phyloP scores from a whole-genome alignment of 164 flowering plant genomes.

The Tetracentron sinense region DNA sequence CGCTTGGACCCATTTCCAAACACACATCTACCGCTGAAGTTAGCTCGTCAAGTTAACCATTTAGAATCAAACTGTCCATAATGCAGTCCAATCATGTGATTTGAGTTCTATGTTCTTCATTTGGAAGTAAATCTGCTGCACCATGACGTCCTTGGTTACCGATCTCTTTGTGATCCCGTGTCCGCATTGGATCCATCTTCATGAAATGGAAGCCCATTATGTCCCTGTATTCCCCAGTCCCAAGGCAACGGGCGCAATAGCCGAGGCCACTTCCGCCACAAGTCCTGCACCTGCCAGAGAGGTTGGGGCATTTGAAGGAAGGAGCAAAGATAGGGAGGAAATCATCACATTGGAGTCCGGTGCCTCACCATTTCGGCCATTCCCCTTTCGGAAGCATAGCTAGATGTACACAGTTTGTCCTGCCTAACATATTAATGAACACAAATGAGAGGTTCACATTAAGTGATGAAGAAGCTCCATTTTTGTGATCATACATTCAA shows the following conservation, averaged over 20 bases:
- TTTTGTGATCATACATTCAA: too few relatives aligned
- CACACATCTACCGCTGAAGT: too few relatives aligned
- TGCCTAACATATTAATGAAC: slow-evolving; percentile 33
- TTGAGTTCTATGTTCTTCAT: neutral
- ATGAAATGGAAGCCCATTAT: slow-evolving; percentile 79
- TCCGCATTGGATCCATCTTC: slow-evolving; percentile 27
- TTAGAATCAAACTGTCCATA: neutral
- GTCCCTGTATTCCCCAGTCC: slow-evolving; percentile 75
- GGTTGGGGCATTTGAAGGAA: neutral
- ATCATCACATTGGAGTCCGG: neutral
- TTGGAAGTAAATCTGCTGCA: neutral
- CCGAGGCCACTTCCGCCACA: slow-evolving; percentile 81
- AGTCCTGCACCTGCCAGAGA: slow-evolving; percentile 59
- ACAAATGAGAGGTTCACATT: neutral
- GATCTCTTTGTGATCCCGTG: neutral
- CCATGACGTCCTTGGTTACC: neutral
- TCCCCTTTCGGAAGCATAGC: slow-evolving; percentile 81
- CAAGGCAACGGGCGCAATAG: slow-evolving; percentile 72
- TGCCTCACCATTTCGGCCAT: slow-evolving; percentile 90
- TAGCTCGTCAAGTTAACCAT: neutral
- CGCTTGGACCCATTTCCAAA: too few relatives aligned
- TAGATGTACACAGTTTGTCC: slow-evolving; percentile 57
- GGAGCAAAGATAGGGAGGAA: neutral
- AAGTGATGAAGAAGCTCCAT: neutral
- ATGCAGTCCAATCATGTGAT: neutral